These are phyloP conservation scores for Neoarthrinium moseri DNA, from an alignment of 2,329 filamentous ascomycete genomes.

Conservation along the genomic window DNA sequence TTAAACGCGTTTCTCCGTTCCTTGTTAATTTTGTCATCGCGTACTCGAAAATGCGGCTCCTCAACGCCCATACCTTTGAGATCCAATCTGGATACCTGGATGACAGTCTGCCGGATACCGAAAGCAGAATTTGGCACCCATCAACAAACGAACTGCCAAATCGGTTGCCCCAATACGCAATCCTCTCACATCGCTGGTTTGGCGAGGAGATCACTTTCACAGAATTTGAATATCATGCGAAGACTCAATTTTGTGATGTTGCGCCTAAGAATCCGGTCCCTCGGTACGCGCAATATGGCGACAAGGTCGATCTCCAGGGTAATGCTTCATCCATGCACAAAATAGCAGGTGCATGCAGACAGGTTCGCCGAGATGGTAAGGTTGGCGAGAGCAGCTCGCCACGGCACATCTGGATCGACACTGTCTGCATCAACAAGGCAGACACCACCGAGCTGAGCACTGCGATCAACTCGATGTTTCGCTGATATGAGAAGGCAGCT, in stretches of 20 bases:
- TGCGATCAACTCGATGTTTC: slow-evolving; percentile 17
- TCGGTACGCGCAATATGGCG: neutral
- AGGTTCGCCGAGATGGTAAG: too few species aligned
- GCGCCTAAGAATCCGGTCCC: neutral
- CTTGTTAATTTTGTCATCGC: too few species aligned
- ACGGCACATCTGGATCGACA: slow-evolving; percentile 4
- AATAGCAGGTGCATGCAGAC: neutral
- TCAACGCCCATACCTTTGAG: too few species aligned
- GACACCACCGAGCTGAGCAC: slow-evolving; percentile 1
- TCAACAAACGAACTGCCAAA: too few species aligned
- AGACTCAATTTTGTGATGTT: neutral
- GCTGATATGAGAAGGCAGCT: slow-evolving; percentile 13
- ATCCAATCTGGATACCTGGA: too few species aligned
- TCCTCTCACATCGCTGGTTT: neutral
- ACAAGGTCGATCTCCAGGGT: neutral
- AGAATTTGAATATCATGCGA: neutral
- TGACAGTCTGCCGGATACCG: too few species aligned
- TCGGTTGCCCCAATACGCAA: neutral
- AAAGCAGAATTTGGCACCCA: too few species aligned
- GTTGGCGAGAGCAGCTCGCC: neutral
- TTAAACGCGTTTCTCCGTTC: too few species aligned
- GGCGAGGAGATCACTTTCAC: neutral
- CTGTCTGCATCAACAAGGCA: slow-evolving; percentile 6
- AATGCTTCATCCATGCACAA: neutral
- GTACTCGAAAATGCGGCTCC: too few species aligned